These are phyloP conservation scores for Trypethelium eluteriae DNA, from an alignment of 495 filamentous ascomycete species.

Conservation along the genomic window DNA sequence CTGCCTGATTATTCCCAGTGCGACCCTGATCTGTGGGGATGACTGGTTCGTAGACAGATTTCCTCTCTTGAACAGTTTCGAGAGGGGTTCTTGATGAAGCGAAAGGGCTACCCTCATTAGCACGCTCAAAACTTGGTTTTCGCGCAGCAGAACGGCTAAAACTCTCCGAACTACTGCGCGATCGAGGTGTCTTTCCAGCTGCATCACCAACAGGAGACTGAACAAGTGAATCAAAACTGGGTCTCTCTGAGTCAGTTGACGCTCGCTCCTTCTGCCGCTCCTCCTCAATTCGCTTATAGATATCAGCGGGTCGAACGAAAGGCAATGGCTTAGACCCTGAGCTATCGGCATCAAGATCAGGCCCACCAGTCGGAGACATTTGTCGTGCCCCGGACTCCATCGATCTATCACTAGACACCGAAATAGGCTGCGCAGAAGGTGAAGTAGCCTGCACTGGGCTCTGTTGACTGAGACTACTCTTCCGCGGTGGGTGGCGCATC, in stretches of 20 bases:
- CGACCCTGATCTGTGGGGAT: not conserved
- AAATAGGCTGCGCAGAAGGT: constrained; percentile 12
- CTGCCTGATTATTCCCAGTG: not conserved
- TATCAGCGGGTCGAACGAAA: constrained; percentile 69
- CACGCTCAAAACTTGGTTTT: constrained; percentile 23
- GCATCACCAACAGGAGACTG: constrained; percentile 17
- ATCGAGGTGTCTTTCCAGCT: constrained; percentile 18
- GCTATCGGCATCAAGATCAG: not conserved
- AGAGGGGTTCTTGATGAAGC: constrained; percentile 30
- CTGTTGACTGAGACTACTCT: constrained; percentile 51
- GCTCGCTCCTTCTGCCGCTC: constrained; percentile 50
- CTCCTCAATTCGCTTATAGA: constrained; percentile 66
- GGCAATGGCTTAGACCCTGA: constrained; percentile 44
- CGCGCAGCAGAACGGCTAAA: constrained; percentile 19
- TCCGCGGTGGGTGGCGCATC: constrained; percentile 47
- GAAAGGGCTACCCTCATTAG: constrained; percentile 28
- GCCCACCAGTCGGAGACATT: constrained; percentile 20
- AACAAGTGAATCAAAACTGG: constrained; percentile 32
- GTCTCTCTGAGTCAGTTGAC: constrained; percentile 44
- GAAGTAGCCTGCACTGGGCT: constrained; percentile 29
- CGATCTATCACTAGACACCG: constrained; percentile 12
- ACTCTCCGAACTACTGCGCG: constrained; percentile 23
- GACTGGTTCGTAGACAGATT: constrained; percentile 46
- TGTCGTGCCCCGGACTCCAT: constrained; percentile 17
- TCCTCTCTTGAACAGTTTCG: constrained; percentile 51